Evolutionary conservation across 169 alveolate species (phyloP).

Genomic region (Eimeria tenella): DNA sequence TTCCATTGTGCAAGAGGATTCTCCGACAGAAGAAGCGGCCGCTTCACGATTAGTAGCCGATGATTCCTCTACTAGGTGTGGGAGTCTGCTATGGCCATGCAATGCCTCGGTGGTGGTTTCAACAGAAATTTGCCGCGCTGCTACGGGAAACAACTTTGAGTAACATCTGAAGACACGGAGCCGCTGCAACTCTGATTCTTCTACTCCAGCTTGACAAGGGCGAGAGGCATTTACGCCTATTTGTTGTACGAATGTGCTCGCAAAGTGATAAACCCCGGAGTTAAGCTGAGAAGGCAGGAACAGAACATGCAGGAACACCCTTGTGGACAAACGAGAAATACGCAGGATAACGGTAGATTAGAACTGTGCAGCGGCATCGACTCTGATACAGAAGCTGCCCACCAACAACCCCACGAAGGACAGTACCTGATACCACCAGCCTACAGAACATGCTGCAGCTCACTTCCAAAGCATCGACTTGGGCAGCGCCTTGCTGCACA

Average conservation of each 20-base stretch:
- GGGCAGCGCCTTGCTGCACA: constrained; percentile 89
- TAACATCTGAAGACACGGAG: constrained; percentile 55
- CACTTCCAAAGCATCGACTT: constrained; percentile 91
- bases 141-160: constrained; percentile 57
- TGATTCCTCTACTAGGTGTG: neutral
- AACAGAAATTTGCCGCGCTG: constrained; percentile 16
- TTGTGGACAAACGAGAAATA: neutral
- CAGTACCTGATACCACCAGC: neutral
- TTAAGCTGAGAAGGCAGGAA: neutral
- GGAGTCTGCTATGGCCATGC: neutral
- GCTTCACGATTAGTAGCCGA: neutral
- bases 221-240: constrained; percentile 26
- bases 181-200: neutral
- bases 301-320: neutral
- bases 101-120: neutral
- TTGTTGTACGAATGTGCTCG: constrained; percentile 43
- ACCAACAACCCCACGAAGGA: neutral
- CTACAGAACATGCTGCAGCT: constrained; percentile 24
- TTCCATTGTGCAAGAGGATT: too few species aligned
- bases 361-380: neutral
- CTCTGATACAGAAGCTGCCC: neutral
- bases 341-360: neutral
- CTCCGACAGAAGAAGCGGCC: neutral
- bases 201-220: neutral
- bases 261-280: constrained; percentile 32